Evolutionary conservation across 331 rosid genomes (phyloP), one percentile per base, ranked within the genome.

Genomic region (Malus hybrid): DNA sequence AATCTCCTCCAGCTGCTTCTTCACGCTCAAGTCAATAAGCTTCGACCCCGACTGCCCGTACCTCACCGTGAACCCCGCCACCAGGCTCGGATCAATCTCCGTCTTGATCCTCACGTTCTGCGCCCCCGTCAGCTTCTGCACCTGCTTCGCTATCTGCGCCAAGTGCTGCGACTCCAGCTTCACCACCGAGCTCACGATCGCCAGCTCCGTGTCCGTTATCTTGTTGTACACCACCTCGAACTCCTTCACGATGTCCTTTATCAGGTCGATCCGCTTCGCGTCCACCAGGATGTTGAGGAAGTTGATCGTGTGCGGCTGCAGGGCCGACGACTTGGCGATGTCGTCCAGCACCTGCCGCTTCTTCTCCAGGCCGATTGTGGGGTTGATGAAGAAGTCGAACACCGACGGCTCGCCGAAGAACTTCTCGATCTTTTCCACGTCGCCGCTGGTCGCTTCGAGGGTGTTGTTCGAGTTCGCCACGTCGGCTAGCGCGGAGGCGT

Each of bases 71-170:
- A 94, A 92, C 29, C 99, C 99, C 8, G 99, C 99, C 31, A 94
- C 92, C 80, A 94, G 76, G 63, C 84, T 86, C 0, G 93, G 85
- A 34, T 94, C 99, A 48, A 92, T 83, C 77, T 67, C 69, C 3
- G 97, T 87, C 83, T 90, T 94, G 66, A 90, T 89, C 86, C 99
- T 88, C 77, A 94, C 97, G 14, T 92, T 94, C 69, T 86, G 86
- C 0, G 97, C 90, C 6, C 97, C 97, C 0, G 93, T 92, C 44
- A 94, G 83, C 73, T 94, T 94, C 93, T 94, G 99, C 71, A 94
- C 96, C 86, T 89, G 97, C 85, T 89, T 94, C 19, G 97, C 96
- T 5, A 94, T 94, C 88, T 94, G 96, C 15, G 97, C 84, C 87
- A 94, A 59, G 79, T 94, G 97, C 85, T 90, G 90, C 36, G 94